These are phyloP conservation scores for Scutellaria galericulata DNA, from an alignment of 257 asterid genomes.

Conservation along the genomic window DNA sequence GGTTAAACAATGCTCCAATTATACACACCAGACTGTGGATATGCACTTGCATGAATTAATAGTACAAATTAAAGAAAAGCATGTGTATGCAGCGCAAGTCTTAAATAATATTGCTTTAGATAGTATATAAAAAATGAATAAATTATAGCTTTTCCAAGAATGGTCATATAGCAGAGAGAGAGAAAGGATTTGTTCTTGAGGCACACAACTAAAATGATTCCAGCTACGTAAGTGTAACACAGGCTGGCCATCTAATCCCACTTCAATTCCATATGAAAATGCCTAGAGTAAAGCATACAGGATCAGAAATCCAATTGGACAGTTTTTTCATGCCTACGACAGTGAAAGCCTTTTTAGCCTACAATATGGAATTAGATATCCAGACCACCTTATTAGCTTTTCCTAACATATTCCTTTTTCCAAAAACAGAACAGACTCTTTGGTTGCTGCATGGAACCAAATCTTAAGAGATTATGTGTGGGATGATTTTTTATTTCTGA, in stretches of 20 bases:
- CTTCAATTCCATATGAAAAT: constrained; percentile 1
- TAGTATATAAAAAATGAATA: background rate
- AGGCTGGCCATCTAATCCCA: background rate
- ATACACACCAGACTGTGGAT: constrained; percentile 1
- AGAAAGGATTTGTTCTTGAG: background rate
- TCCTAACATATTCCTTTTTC: constrained; percentile 7
- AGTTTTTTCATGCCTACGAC: background rate
- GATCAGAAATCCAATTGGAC: constrained; percentile 6
- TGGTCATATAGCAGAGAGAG: constrained; percentile 7
- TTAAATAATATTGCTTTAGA: background rate
- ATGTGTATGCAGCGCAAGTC: background rate
- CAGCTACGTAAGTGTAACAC: background rate
- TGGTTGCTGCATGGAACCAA: constrained; percentile 1
- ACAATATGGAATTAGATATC: background rate
- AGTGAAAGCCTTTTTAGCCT: constrained; percentile 1
- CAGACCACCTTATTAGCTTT: background rate
- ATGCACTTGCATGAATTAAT: constrained; percentile 5
- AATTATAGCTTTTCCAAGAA: background rate
- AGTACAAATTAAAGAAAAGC: background rate
- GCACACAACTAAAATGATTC: background rate
- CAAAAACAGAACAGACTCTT: background rate
- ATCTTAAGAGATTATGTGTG: background rate
- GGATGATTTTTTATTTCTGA: background rate
- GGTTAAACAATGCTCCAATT: background rate
- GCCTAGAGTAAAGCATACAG: background rate